A percentile compares a stretch with the other conserved stretches of the same genome.
Conservation (phyloP, 441 rosid genomes). For the Croton laevigatus region DNA sequence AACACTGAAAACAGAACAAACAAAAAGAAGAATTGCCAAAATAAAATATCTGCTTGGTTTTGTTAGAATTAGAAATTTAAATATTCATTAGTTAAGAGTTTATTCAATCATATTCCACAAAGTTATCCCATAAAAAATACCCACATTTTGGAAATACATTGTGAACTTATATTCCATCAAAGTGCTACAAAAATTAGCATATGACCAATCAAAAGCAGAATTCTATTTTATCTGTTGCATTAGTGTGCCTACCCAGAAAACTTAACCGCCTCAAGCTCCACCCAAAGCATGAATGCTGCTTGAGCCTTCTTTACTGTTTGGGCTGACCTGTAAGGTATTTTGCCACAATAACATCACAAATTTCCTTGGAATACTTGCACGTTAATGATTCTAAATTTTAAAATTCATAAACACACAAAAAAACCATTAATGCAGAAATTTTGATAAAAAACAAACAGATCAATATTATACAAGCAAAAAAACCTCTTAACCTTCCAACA, state of each 20-base stretch:
- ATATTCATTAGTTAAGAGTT: too few relatives aligned
- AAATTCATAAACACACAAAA: slow-evolving; percentile 18
- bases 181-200: neutral
- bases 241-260: slow-evolving; percentile 59
- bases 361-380: slow-evolving; percentile 82
- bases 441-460: neutral
- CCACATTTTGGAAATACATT: neutral
- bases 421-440: slow-evolving; percentile 18
- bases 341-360: slow-evolving; percentile 87
- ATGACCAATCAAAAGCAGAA: slow-evolving; percentile 5
- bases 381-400: slow-evolving; percentile 7
- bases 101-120: neutral
- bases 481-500: slow-evolving; percentile 80
- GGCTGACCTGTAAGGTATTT: slow-evolving; percentile 96
- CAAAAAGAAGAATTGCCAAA: neutral
- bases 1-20: neutral
- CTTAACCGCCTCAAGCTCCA: slow-evolving; percentile 95
- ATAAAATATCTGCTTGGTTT: neutral
- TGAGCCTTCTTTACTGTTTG: slow-evolving; percentile 84
- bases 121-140: neutral
- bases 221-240: slow-evolving; percentile 6
- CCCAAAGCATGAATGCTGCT: slow-evolving; percentile 99
- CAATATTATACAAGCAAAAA: slow-evolving; percentile 7
- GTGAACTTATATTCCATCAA: neutral
- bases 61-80: neutral